These are phyloP conservation scores for thale cress (Arabidopsis thaliana) DNA, from an alignment of 345 rosid genomes.

Conservation along the genomic window DNA sequence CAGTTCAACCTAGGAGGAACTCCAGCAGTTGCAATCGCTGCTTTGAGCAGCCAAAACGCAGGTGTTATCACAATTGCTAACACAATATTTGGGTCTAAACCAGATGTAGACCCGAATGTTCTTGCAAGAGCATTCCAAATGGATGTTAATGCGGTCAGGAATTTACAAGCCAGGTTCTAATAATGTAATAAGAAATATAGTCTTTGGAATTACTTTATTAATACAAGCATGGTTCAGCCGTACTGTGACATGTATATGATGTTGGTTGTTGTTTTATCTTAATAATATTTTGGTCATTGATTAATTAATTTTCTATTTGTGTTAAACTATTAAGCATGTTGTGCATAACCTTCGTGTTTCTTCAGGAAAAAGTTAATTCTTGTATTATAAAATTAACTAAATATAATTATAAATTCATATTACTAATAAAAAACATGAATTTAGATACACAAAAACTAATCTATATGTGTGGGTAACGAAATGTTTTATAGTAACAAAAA, in stretches of 20 bases:
- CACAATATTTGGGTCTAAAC: constrained; percentile 41
- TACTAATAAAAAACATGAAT: no score
- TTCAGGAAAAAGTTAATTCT: no score
- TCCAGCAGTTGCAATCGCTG: constrained; percentile 42
- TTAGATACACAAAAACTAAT: no score
- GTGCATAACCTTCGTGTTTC: no score
- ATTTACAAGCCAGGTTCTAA: constrained; percentile 28
- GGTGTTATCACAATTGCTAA: constrained; percentile 41
- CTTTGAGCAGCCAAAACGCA: constrained; percentile 40
- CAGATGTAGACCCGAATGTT: constrained; percentile 35
- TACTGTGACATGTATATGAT: constrained; percentile 18
- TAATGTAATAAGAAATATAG: neutral
- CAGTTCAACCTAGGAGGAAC: constrained; percentile 44
- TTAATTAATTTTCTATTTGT: no score
- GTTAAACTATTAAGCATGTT: no score
- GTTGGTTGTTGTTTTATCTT: constrained; percentile 5
- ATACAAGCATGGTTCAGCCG: neutral
- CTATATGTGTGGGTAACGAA: no score
- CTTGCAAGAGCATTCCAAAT: constrained; percentile 34
- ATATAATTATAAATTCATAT: no score
- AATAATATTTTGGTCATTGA: neutral
- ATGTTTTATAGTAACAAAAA: no score
- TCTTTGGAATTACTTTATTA: neutral
- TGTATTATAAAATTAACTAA: no score
- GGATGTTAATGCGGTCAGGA: constrained; percentile 34